Evolutionary conservation across 2,329 filamentous ascomycete genomes (phyloP).

Genomic region (Fusarium caatingaense): DNA sequence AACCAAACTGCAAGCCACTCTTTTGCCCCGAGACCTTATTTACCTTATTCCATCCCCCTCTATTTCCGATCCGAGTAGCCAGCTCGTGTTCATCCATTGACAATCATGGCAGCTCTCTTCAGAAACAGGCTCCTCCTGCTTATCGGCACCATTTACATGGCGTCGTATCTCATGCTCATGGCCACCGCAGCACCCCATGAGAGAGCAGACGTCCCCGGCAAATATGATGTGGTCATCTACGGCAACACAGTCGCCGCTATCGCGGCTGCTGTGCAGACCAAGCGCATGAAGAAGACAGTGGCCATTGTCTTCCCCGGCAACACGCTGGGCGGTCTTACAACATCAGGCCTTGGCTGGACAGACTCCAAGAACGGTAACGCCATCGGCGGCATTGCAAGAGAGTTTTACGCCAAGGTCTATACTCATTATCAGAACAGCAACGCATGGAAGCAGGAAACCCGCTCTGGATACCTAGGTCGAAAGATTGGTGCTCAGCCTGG

Average conservation of each 20-base stretch:
- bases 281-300: constrained; percentile 37
- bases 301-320: constrained; percentile 34
- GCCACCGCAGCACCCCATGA: constrained; percentile 26
- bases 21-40: constrained; percentile 4
- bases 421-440: constrained; percentile 23
- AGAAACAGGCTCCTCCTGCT: constrained; percentile 21
- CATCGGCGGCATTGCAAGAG: constrained; percentile 37
- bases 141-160: constrained; percentile 32
- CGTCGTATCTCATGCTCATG: constrained; percentile 28
- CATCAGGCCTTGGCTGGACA: constrained; percentile 39
- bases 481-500: constrained; percentile 37
- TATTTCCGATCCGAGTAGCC: not conserved
- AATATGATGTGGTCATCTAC: constrained; percentile 40
- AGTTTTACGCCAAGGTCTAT: constrained; percentile 34
- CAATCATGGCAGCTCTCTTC: constrained; percentile 20
- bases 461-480: constrained; percentile 19
- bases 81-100: constrained; percentile 11
- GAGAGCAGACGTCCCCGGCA: constrained; percentile 3
- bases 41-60: not conserved
- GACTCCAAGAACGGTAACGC: constrained; percentile 37
- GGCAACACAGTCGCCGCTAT: constrained; percentile 40
- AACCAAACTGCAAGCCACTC: constrained; percentile 8
- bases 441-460: constrained; percentile 31
- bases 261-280: constrained; percentile 35
- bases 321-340: constrained; percentile 34